These are phyloP conservation scores for Zelopaecilomyces penicillatus DNA, from an alignment of 2,329 filamentous ascomycete species.

Conservation along the genomic window DNA sequence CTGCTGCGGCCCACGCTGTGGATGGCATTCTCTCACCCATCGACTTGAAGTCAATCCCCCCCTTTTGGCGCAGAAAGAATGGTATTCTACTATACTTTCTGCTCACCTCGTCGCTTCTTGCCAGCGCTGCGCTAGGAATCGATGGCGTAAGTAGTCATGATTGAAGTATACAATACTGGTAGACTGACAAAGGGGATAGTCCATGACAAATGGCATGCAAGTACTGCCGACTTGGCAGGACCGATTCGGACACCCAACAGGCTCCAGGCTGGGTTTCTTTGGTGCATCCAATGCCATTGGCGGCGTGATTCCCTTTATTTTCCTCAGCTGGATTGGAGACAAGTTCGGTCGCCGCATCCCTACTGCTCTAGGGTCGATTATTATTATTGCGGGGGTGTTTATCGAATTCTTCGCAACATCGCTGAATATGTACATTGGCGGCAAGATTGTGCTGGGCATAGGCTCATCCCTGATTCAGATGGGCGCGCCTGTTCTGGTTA, in stretches of 20 bases:
- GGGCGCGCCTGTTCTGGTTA: constrained; percentile 33
- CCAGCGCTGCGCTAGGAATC: constrained; percentile 33
- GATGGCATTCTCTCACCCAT: constrained; percentile 23
- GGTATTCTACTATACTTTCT: constrained; percentile 34
- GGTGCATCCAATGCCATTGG: constrained; percentile 32
- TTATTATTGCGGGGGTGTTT: constrained; percentile 29
- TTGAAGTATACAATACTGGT: background rate
- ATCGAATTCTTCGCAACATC: constrained; percentile 27
- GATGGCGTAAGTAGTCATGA: constrained; percentile 26
- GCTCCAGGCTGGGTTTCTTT: constrained; percentile 30
- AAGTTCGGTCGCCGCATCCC: constrained; percentile 24
- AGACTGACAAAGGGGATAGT: constrained; percentile 12
- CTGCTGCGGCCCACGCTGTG: constrained; percentile 21
- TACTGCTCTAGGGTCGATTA: constrained; percentile 27
- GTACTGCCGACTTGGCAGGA: constrained; percentile 29
- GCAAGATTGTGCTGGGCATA: constrained; percentile 28
- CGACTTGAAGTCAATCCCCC: constrained; percentile 21
- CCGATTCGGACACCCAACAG: constrained; percentile 28
- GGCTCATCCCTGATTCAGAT: constrained; percentile 31
- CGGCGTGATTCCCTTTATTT: constrained; percentile 29
- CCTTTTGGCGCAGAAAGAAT: constrained; percentile 32
- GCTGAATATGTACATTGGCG: constrained; percentile 29
- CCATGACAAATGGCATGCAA: constrained; percentile 34
- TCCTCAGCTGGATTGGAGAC: constrained; percentile 28
- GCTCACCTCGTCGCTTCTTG: constrained; percentile 32